Evolutionary conservation across 257 asterid species (phyloP), one percentile per base, ranked within the genome.

Genomic region (Knoxia roxburghii): DNA sequence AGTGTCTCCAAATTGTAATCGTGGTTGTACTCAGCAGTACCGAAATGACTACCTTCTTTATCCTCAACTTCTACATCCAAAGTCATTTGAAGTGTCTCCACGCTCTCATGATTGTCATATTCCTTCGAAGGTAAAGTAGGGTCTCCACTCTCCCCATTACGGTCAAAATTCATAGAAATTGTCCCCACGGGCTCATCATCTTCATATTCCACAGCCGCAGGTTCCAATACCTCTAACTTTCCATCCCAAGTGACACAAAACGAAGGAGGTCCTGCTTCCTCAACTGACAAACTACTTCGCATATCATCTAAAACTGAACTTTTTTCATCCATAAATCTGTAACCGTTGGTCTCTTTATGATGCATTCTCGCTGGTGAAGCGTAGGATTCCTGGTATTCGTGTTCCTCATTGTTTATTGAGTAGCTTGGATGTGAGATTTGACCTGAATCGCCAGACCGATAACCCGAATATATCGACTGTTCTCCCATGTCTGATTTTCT

Each of bases 351-450:
- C 77, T 78, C 83, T 65, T 68, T 75, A 64, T 79, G 75, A 9
- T 77, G 82, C 77, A 76, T 81, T 80, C 79, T 78, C 46, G 82
- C 69, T 9, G 79, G 73, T 65, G 86, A 85, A 54, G 86, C 76
- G 61, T 81, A 68, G 48, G 91, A 83, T 70, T 79, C 88, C 72
- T 85, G 69, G 40, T 81, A 80, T 46, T 80, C 84, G 68, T 73
- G 83, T 67, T 81, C 95, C 78, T 83, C 89, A 57, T 81, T 82
- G 73, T 81, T 81, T 57, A 73, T 73, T 29, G 91, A 81, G 82
- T 72, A 77, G 68, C 83, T 85, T 40, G 88, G 81, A 70, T 76
- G 77, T 63, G 80, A 76, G 77, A 74, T 83, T 45, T 82, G 74
- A 73, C 82, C 92, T 43, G 21, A 65, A 72, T 73, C 77, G 49